Evolutionary conservation across 2,329 filamentous ascomycete genomes (phyloP).

Genomic region (Trichoderma sp.): DNA sequence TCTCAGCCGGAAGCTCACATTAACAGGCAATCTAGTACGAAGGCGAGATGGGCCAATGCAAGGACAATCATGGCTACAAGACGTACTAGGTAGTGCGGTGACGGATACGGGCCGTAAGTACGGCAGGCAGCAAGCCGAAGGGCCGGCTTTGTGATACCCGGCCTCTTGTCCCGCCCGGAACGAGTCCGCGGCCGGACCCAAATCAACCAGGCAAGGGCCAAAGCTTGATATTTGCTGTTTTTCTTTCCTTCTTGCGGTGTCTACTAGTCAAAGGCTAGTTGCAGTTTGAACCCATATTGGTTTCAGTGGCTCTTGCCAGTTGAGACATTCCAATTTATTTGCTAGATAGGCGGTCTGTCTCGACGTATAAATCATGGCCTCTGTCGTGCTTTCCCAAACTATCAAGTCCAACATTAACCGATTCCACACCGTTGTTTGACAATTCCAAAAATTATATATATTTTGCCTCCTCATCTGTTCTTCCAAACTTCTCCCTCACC

Average conservation of each 20-base stretch:
- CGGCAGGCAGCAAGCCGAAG: background rate
- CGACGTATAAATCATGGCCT: background rate
- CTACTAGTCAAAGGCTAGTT: background rate
- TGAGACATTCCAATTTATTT: background rate
- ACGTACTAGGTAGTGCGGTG: background rate
- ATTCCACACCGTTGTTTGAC: background rate
- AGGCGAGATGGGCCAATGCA: background rate
- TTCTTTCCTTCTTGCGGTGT: background rate
- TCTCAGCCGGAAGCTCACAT: background rate
- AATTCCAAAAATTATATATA: background rate
- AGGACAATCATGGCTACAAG: background rate
- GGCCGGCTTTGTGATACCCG: background rate
- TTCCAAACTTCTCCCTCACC: background rate
- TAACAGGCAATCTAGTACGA: background rate
- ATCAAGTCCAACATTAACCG: background rate
- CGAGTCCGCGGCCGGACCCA: background rate
- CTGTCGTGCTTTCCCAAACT: background rate
- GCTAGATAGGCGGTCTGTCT: background rate
- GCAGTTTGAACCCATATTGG: background rate
- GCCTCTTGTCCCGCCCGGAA: background rate
- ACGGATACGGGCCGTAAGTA: background rate
- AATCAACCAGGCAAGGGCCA: background rate
- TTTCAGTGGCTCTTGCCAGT: background rate
- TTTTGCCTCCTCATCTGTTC: background rate
- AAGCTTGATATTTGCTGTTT: background rate